Evolutionary conservation across 495 filamentous ascomycete species (phyloP).

Genomic region (Hyaloscypha variabilis): DNA sequence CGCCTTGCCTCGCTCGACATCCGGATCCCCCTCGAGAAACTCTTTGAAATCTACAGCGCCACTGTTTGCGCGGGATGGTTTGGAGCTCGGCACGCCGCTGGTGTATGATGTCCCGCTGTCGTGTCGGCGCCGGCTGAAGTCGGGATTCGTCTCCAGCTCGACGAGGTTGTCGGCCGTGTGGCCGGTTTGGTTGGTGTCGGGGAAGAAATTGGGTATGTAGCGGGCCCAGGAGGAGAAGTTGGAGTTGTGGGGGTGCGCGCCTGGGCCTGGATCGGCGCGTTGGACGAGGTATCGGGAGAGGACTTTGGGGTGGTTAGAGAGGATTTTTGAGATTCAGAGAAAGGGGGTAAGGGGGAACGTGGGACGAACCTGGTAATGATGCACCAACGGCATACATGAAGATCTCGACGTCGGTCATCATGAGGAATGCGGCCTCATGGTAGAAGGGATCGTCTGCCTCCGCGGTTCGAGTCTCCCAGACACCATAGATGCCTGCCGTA

Average conservation of each 20-base stretch:
- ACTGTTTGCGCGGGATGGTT: background rate
- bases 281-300: slow-evolving; percentile 21
- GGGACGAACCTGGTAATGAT: slow-evolving; percentile 25
- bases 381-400: slow-evolving; percentile 29
- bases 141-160: background rate
- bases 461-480: slow-evolving; percentile 7
- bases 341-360: no score
- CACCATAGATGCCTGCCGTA: slow-evolving; percentile 21
- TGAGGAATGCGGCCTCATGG: slow-evolving; percentile 16
- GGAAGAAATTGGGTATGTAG: slow-evolving; percentile 23
- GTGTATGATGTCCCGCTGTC: background rate
- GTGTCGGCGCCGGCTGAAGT: background rate
- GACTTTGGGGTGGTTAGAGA: slow-evolving; percentile 4
- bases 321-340: background rate
- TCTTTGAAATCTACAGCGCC: background rate
- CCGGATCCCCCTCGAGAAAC: background rate
- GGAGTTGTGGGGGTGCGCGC: slow-evolving; percentile 11
- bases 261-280: background rate
- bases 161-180: background rate
- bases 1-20: background rate
- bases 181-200: background rate
- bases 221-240: slow-evolving; percentile 25
- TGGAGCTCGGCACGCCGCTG: background rate
- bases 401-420: slow-evolving; percentile 29
- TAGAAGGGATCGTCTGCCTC: slow-evolving; percentile 15